Evolutionary conservation across 2,329 filamentous ascomycete genomes (phyloP).

Genomic region (Cadophora sp.): DNA sequence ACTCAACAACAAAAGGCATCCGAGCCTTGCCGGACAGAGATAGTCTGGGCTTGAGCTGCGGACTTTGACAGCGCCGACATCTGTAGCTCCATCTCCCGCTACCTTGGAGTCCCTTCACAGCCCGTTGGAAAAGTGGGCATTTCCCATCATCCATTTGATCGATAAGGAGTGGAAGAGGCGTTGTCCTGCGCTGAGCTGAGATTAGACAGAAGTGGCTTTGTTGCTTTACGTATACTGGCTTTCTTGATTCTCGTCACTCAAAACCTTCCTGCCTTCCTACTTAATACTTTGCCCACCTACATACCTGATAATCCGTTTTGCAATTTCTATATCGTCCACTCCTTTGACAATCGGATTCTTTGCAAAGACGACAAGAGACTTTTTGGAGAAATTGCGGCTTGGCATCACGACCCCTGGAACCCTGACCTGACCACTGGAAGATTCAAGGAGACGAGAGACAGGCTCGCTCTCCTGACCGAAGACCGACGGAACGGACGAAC

Average conservation of each 20-base stretch:
- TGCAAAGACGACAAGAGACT: background rate
- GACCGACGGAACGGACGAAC: background rate
- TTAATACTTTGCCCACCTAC: too few relatives aligned
- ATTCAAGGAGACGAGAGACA: background rate
- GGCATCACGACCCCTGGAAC: constrained; percentile 10
- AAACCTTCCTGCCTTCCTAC: too few relatives aligned
- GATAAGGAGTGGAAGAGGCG: background rate
- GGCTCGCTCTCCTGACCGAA: constrained; percentile 11
- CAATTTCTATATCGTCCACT: too few relatives aligned
- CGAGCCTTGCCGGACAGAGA: background rate
- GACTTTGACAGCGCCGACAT: background rate
- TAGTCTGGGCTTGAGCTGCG: background rate
- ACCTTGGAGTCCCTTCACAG: too few relatives aligned
- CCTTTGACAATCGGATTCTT: background rate
- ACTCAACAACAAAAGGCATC: background rate
- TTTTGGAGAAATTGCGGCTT: constrained; percentile 10
- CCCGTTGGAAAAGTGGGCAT: background rate
- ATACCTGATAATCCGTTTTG: too few relatives aligned
- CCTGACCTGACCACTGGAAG: background rate
- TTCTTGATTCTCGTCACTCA: too few relatives aligned
- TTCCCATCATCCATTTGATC: too few relatives aligned
- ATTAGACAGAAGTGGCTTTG: constrained; percentile 8
- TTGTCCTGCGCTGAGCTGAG: background rate
- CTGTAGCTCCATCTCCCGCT: too few relatives aligned
- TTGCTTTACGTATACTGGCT: background rate